Evolutionary conservation across 1,284 basidiomycete genomes (phyloP), one percentile per base, ranked within the genome.

Genomic region (Malassezia vespertilionis): DNA sequence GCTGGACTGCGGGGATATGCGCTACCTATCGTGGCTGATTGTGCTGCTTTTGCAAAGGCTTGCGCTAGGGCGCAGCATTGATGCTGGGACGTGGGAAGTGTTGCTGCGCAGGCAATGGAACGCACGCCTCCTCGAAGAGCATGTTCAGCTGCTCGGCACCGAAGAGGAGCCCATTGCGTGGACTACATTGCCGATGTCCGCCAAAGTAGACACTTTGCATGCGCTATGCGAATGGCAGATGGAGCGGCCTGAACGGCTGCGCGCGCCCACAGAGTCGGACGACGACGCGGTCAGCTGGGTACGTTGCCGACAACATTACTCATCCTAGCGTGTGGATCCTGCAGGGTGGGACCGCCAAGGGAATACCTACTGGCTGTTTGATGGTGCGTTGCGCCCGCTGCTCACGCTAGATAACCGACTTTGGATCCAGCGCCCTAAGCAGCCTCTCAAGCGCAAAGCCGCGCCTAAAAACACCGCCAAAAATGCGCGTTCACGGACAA

Each of bases 291-390:
- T 71, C 0, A 69, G 69, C 33, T 76, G 76, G 76, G 74, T 75
- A 30, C 33, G 74, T 58, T 5, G 7, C 20, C 39, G n/a, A 12
- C 3, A 15, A 27, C 39, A 18, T 31, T 4, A 41, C 40, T 22
- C 30, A 12, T 32, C n/a, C 17, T 27, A 58, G 86, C 47, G 67
- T 23, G 80, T 85, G 44, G 84, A 87, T 61, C 86, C 87, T 2
- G 80, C 88, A 56, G 87, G 88, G 7, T 85, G 83, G 63, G 87
- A 91, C 63, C 76, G 78, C 15, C 80, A 82, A 60, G 76, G 76
- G 18, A 88, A 87, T 69, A 81, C 83, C 0, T 91, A 89, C 69
- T 89, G 85, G 86, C 74, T 87, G 17, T 84, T 89, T 58, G 86
- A 86, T 79, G 80, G 73, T 74, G 28, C 42, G 72, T 56, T 2